Evolutionary conservation across 352 stramenopile species (phyloP).

Genomic region (Globisporangium parvum): DNA sequence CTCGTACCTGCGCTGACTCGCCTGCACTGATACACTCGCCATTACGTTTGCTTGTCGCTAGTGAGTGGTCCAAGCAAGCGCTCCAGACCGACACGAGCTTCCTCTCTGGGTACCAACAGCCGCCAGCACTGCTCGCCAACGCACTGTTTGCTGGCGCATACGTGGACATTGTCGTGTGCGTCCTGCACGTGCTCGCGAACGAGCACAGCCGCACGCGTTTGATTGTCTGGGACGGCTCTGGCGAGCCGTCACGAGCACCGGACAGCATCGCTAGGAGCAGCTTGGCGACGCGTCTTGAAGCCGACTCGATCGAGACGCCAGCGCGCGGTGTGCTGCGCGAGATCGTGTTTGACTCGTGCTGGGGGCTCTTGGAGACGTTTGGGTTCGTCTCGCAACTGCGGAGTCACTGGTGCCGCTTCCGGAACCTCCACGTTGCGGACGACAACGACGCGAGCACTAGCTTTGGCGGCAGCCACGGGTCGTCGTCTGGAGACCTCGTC

Average conservation of each 20-base stretch:
- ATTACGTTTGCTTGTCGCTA: constrained; percentile 15
- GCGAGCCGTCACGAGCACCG: constrained; percentile 15
- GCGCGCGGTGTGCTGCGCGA: constrained; percentile 42
- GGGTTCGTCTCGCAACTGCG: constrained; percentile 36
- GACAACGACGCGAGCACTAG: constrained; percentile 17
- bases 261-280: not conserved
- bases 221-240: constrained; percentile 69
- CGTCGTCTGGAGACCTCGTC: constrained; percentile 9
- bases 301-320: constrained; percentile 17
- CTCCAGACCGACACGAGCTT: constrained; percentile 43
- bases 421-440: constrained; percentile 52
- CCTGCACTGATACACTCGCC: not conserved
- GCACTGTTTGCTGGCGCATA: constrained; percentile 42
- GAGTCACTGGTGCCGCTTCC: constrained; percentile 61
- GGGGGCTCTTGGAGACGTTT: constrained; percentile 46
- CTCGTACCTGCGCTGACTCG: not conserved
- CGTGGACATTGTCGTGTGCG: constrained; percentile 54
- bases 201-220: constrained; percentile 23
- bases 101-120: constrained; percentile 33
- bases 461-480: not conserved
- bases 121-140: constrained; percentile 34
- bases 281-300: constrained; percentile 18
- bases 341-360: constrained; percentile 65
- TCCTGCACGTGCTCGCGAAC: constrained; percentile 36
- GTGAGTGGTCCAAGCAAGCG: constrained; percentile 36